Percentiles rank a stretch among this genome's conserved stretches.
These are phyloP conservation scores for Phaffomyces antillensis DNA, from an alignment of 805 yeast species.

Conservation along the genomic window DNA sequence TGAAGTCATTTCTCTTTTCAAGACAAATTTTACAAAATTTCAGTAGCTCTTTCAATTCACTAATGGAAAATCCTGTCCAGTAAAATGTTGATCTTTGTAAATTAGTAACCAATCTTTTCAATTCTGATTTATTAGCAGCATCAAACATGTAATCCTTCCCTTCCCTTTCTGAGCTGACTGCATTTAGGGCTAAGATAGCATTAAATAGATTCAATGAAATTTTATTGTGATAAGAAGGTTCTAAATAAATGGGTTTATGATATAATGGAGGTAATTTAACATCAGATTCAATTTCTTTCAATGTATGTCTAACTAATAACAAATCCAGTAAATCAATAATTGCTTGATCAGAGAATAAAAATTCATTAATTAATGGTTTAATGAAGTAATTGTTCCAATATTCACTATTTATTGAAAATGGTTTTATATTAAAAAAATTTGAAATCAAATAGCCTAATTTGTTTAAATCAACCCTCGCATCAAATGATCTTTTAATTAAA, in stretches of 20 bases:
- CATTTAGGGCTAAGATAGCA: conserved; percentile 64
- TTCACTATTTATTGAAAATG: conserved; percentile 42
- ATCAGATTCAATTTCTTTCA: conserved; percentile 47
- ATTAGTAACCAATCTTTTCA: conserved; percentile 51
- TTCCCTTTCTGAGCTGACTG: conserved; percentile 62
- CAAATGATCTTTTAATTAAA: conserved; percentile 41
- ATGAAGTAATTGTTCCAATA: conserved; percentile 41
- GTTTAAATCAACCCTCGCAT: conserved; percentile 44
- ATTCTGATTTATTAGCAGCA: conserved; percentile 44
- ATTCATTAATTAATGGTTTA: conserved; percentile 38
- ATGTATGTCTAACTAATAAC: conserved; percentile 50
- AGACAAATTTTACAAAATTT: conserved; percentile 41
- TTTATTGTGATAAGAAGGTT: conserved; percentile 57
- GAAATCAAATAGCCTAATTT: conserved; percentile 46
- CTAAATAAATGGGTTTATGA: conserved; percentile 50
- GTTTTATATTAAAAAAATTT: conserved; percentile 51
- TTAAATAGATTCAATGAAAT: conserved; percentile 56
- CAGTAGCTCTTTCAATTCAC: conserved; percentile 48
- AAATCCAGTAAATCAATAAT: conserved; percentile 36
- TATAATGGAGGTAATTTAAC: conserved; percentile 50
- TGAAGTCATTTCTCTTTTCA: conserved; percentile 26
- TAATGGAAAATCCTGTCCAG: conserved; percentile 66
- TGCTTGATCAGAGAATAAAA: conserved; percentile 35
- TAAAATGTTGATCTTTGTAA: conserved; percentile 62
- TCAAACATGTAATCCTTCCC: conserved; percentile 71